Evolutionary conservation across 2,329 filamentous ascomycete genomes (phyloP).

Genomic region (Xylaria sp.): DNA sequence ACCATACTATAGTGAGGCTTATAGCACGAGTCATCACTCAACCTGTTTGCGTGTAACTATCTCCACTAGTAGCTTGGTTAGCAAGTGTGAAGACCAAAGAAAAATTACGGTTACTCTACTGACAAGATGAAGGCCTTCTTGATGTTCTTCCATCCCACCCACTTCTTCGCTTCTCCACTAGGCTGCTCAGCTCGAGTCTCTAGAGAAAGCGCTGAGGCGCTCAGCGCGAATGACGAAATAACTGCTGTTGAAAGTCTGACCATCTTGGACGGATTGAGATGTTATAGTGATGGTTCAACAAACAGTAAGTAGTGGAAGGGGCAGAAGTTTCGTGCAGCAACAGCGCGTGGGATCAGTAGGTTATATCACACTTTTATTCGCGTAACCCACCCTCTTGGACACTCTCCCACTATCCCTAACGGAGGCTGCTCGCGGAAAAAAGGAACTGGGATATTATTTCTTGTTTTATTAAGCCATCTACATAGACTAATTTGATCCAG

Average conservation of each 20-base stretch:
- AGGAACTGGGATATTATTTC: background rate
- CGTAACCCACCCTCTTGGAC: background rate
- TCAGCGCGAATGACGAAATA: conserved; percentile 28
- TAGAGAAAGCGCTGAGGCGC: conserved; percentile 22
- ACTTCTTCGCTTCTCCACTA: conserved; percentile 34
- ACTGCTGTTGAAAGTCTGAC: conserved; percentile 10
- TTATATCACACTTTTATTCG: conserved; percentile 18
- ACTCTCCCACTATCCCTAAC: background rate
- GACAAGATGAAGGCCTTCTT: conserved; percentile 57
- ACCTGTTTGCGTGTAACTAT: conserved; percentile 51
- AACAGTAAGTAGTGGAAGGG: background rate
- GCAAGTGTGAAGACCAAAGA: conserved; percentile 3
- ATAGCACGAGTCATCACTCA: background rate
- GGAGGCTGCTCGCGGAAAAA: conserved; percentile 23
- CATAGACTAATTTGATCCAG: background rate
- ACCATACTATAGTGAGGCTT: conserved; percentile 1
- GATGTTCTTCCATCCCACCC: conserved; percentile 52
- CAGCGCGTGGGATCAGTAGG: background rate
- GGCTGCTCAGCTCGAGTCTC: background rate
- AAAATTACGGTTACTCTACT: conserved; percentile 40
- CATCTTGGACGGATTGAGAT: conserved; percentile 19
- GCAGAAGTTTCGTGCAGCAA: background rate
- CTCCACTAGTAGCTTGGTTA: conserved; percentile 42
- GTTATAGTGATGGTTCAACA: background rate
- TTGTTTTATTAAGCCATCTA: conserved; percentile 13